Evolutionary conservation across 129 eudicot species (phyloP).

Genomic region (Centrapalus pauciflorus): DNA sequence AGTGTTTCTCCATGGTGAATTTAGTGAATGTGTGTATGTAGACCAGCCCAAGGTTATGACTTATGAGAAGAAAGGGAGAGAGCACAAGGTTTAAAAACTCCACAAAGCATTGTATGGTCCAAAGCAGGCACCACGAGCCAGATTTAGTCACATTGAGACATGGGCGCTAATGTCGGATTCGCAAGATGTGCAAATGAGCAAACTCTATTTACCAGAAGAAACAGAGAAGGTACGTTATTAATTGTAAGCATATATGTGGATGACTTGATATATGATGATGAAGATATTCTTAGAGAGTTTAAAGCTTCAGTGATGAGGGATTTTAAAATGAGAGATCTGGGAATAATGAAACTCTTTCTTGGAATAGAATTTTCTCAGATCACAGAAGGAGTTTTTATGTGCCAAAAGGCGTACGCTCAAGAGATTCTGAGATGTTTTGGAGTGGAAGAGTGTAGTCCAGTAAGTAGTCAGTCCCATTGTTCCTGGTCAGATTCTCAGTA

Average conservation of each 20-base stretch:
- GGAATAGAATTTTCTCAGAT: neutral
- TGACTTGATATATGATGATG: neutral
- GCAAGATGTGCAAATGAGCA: neutral
- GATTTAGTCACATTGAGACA: neutral
- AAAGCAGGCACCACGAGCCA: neutral
- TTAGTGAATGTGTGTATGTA: neutral
- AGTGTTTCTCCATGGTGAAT: neutral
- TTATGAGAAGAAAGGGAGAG: neutral
- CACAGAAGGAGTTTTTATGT: neutral
- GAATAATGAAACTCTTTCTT: neutral
- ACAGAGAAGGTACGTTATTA: neutral
- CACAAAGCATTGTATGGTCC: neutral
- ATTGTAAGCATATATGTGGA: conserved; percentile 7
- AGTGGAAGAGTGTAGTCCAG: neutral
- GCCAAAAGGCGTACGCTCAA: neutral
- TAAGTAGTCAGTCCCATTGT: neutral
- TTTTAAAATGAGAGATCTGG: neutral
- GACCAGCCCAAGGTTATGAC: conserved; percentile 1
- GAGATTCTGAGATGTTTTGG: neutral
- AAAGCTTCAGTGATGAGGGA: neutral
- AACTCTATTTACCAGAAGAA: neutral
- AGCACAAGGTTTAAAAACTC: neutral
- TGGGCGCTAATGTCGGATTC: neutral
- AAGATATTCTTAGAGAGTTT: neutral
- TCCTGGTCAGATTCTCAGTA: neutral